Evolutionary conservation across 2,329 filamentous ascomycete species (phyloP), one percentile per base, ranked within the genome.

Genomic region (Fusarium odoratissimum): DNA sequence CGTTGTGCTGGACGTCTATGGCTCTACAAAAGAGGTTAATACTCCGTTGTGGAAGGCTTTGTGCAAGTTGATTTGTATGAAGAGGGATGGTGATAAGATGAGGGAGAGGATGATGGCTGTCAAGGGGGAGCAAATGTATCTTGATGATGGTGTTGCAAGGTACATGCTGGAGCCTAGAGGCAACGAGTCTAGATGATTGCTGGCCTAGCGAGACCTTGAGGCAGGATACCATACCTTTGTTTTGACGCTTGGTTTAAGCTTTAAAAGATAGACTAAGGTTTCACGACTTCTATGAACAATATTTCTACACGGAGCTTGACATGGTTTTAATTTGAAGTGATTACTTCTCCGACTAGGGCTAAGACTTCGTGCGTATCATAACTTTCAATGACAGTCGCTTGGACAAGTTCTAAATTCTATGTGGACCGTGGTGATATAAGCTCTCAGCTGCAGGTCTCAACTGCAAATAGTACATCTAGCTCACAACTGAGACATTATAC

Each of bases 1-100:
- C 0, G 25, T 74, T 3, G 51, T 74, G 3, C 55, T 72, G 5
- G 67, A 72, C 1, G 30, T 75, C 2, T 74, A 63, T 31, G 31
- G 41, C 2, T 56, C 40, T 23, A 64, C 71, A 2, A 16, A 41
- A 8, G 40, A 52, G 13, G 54, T 60, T 1, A 63, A 71, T 6
- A 61, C 28, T 12, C 52, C 66, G 1, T n/a, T 76, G 21, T 71
- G 69, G 25, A 60, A 66, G 7, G 69, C 64, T 28, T 28, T 76
- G 23, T 66, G 64, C n/a, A 55, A 67, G 25, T 33, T 76, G 45
- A 66, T 76, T 12, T 68, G 48, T 2, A 31, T 21, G 16, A 71
- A 64, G 31, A 49, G 61, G 23, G 30, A n/a, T 14, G 25, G 59
- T 0, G 57, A 61, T 33, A 16, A 16, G 2, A 60, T 73, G 45